phyloP scores from a whole-genome alignment of 176 grass and related monocot genomes.

The Eragrostis nindensis region DNA sequence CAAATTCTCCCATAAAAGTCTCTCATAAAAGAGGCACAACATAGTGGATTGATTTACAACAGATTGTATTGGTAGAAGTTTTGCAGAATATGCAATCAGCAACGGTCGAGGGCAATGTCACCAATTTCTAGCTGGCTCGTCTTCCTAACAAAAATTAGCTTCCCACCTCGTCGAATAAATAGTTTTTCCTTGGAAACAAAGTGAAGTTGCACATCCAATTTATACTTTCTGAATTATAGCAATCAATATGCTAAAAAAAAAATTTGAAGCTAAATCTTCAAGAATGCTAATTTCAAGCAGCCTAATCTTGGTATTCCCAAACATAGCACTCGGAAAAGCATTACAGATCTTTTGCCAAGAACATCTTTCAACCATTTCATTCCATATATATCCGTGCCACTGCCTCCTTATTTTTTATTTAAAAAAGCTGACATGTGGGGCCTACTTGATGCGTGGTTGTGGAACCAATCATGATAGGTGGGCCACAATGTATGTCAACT shows the following conservation, averaged over 20 bases:
- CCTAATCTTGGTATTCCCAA: slow-evolving; percentile 79
- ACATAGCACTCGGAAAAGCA: slow-evolving; percentile 76
- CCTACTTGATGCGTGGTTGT: too few relatives aligned
- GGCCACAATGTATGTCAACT: too few relatives aligned
- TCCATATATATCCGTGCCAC: too few relatives aligned
- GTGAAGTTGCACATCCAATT: slow-evolving; percentile 55
- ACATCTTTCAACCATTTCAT: too few relatives aligned
- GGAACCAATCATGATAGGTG: too few relatives aligned
- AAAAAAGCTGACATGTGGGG: too few relatives aligned
- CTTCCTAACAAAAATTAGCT: slow-evolving; percentile 58
- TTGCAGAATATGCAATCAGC: too few relatives aligned
- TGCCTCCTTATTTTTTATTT: too few relatives aligned
- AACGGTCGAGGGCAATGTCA: slow-evolving; percentile 45
- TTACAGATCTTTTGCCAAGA: slow-evolving; percentile 83
- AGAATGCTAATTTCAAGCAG: slow-evolving; percentile 75
- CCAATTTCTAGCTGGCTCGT: slow-evolving; percentile 71
- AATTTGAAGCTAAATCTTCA: slow-evolving; percentile 54
- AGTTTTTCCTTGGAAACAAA: slow-evolving; percentile 57
- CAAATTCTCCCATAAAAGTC: too few relatives aligned
- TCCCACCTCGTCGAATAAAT: slow-evolving; percentile 48
- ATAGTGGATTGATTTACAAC: too few relatives aligned
- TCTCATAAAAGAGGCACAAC: too few relatives aligned
- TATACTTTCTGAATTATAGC: slow-evolving; percentile 65
- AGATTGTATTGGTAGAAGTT: too few relatives aligned
- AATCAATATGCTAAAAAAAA: slow-evolving; percentile 68